Percentiles rank a stretch among this genome's conserved stretches.
phyloP scores from a whole-genome alignment of 2,329 filamentous ascomycete genomes.

The Pseudopyricularia cyperi region DNA sequence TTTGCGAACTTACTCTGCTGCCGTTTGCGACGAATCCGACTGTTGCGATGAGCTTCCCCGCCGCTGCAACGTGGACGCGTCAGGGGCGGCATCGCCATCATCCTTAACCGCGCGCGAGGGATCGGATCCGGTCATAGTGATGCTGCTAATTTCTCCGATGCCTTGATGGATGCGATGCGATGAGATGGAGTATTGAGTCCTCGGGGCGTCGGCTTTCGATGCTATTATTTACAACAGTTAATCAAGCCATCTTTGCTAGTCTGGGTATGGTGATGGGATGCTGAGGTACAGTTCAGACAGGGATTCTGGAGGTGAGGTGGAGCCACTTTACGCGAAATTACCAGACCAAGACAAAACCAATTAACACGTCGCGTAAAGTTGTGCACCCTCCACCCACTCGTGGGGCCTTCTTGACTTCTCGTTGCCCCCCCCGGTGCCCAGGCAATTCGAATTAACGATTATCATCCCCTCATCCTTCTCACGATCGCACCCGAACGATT shows the following conservation, averaged over 20 bases:
- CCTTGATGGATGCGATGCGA: neutral
- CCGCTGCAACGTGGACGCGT: conserved; percentile 20
- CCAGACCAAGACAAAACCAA: too few species aligned
- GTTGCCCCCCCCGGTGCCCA: too few species aligned
- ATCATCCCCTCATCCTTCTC: too few species aligned
- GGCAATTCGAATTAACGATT: too few species aligned
- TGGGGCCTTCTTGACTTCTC: neutral
- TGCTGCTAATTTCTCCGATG: neutral
- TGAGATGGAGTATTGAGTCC: neutral
- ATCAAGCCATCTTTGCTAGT: neutral
- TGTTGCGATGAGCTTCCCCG: conserved; percentile 47
- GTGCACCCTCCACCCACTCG: neutral
- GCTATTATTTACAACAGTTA: neutral
- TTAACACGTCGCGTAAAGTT: too few species aligned
- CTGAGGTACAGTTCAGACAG: neutral
- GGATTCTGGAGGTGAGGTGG: conserved; percentile 1
- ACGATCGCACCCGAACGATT: too few species aligned
- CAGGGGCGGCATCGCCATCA: conserved; percentile 35
- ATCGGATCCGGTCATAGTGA: conserved; percentile 1
- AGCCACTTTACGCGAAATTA: conserved; percentile 13
- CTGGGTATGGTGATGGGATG: too few species aligned
- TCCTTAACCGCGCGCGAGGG: conserved; percentile 6
- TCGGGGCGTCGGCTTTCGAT: neutral
- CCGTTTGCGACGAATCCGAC: conserved; percentile 58
- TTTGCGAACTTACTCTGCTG: conserved; percentile 43